Evolutionary conservation across 495 filamentous ascomycete species (phyloP).

Genomic region (Penicillium angulare): DNA sequence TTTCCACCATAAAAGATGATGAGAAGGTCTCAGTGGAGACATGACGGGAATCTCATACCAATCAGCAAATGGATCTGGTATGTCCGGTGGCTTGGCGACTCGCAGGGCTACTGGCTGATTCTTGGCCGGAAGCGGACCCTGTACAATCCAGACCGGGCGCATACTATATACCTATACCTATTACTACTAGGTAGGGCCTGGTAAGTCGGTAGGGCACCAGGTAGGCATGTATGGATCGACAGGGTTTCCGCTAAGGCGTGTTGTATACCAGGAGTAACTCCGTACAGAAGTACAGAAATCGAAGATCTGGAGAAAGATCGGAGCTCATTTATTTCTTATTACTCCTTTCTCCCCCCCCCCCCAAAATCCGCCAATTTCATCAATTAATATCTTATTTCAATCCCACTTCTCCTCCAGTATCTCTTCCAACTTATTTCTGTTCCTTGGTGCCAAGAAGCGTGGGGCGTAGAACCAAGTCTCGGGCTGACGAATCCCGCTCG

Average conservation of each 20-base stretch:
- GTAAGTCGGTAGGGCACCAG: no score
- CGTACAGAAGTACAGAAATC: no score
- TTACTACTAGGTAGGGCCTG: no score
- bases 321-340: no score
- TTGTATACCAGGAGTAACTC: no score
- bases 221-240: constrained; percentile 3
- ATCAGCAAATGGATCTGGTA: background rate
- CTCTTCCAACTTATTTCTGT: background rate
- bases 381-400: no score
- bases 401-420: background rate
- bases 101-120: constrained; percentile 17
- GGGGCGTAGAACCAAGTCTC: constrained; percentile 19
- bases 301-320: background rate
- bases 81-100: constrained; percentile 16
- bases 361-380: no score
- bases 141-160: background rate
- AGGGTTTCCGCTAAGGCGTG: background rate
- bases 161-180: no score
- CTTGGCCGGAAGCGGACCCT: constrained; percentile 15
- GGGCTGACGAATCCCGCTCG: constrained; percentile 34
- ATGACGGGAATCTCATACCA: background rate
- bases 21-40: background rate
- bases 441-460: constrained; percentile 11
- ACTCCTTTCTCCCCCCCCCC: no score
- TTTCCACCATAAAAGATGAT: no score